A percentile compares a stretch with the other conserved stretches of the same genome.
Evolutionary conservation across 805 yeast species (phyloP).

Genomic region (Kodamaea neixiangensis): DNA sequence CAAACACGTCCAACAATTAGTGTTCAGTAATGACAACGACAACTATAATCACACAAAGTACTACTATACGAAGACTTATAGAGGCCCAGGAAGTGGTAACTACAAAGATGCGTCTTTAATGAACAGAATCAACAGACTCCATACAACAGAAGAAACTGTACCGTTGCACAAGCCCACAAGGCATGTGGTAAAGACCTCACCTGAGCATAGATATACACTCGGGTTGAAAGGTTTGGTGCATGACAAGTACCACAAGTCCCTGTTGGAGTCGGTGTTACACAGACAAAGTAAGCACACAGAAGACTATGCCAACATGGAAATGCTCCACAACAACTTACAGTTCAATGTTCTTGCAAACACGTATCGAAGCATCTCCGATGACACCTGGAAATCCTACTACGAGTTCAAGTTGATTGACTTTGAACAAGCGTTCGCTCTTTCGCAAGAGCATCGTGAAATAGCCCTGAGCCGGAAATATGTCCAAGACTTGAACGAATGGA

Average conservation of each 20-base stretch:
- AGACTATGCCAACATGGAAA: slow-evolving; percentile 42
- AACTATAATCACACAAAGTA: slow-evolving; percentile 37
- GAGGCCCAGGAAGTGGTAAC: slow-evolving; percentile 49
- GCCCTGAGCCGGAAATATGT: slow-evolving; percentile 15
- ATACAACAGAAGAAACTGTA: slow-evolving; percentile 18
- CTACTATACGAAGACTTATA: slow-evolving; percentile 40
- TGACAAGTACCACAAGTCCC: slow-evolving; percentile 32
- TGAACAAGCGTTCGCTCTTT: slow-evolving; percentile 32
- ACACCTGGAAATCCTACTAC: slow-evolving; percentile 43
- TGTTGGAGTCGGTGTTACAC: slow-evolving; percentile 29
- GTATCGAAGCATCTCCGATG: slow-evolving; percentile 39
- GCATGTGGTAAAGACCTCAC: slow-evolving; percentile 18
- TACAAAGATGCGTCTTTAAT: slow-evolving; percentile 46
- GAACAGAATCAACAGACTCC: slow-evolving; percentile 40
- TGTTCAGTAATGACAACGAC: slow-evolving; percentile 38
- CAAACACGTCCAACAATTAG: slow-evolving; percentile 37
- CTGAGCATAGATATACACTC: slow-evolving; percentile 18
- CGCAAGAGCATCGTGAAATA: slow-evolving; percentile 18
- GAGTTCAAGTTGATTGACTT: slow-evolving; percentile 41
- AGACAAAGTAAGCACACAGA: slow-evolving; percentile 31
- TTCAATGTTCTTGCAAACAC: slow-evolving; percentile 42
- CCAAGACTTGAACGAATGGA: slow-evolving; percentile 16
- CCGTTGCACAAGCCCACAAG: slow-evolving; percentile 21
- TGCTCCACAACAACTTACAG: slow-evolving; percentile 45
- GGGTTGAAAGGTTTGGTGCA: slow-evolving; percentile 41